phyloP scores from a whole-genome alignment of 1,139 yeast genomes.

The Magnusiomyces ingens region DNA sequence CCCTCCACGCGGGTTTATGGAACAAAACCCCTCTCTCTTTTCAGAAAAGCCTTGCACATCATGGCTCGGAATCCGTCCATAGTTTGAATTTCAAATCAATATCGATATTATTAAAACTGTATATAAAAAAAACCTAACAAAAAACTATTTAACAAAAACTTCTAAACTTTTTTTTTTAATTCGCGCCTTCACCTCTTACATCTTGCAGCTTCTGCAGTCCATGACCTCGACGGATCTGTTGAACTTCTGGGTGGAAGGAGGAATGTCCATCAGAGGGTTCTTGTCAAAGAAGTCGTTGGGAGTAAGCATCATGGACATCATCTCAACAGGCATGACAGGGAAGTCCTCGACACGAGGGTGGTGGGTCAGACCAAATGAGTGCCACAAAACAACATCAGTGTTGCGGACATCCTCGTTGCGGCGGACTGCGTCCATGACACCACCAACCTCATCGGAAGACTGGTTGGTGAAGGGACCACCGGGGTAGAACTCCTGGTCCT shows the following conservation, averaged over 20 bases:
- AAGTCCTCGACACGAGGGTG: slow-evolving; percentile 85
- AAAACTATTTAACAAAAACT: neutral
- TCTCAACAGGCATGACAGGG: slow-evolving; percentile 91
- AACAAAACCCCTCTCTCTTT: no score
- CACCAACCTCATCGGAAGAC: slow-evolving; percentile 56
- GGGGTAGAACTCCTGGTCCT: slow-evolving; percentile 61
- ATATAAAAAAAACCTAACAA: no score
- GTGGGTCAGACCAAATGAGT: slow-evolving; percentile 81
- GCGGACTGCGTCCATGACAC: slow-evolving; percentile 55
- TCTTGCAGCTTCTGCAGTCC: slow-evolving; percentile 32
- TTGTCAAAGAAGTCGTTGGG: slow-evolving; percentile 76
- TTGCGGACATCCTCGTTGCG: slow-evolving; percentile 69
- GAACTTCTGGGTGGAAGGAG: slow-evolving; percentile 62
- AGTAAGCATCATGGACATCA: slow-evolving; percentile 56
- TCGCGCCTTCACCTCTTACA: slow-evolving; percentile 16
- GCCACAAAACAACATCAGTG: slow-evolving; percentile 80
- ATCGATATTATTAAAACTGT: no score
- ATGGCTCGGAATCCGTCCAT: no score
- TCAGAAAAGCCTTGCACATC: no score
- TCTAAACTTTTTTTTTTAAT: neutral
- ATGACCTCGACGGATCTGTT: slow-evolving; percentile 57
- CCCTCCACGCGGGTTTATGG: no score
- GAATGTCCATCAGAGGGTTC: slow-evolving; percentile 80
- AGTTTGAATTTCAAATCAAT: no score
- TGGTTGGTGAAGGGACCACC: slow-evolving; percentile 80